phyloP scores from a whole-genome alignment of 139 green algal genomes.

The Mesostigma viride region DNA sequence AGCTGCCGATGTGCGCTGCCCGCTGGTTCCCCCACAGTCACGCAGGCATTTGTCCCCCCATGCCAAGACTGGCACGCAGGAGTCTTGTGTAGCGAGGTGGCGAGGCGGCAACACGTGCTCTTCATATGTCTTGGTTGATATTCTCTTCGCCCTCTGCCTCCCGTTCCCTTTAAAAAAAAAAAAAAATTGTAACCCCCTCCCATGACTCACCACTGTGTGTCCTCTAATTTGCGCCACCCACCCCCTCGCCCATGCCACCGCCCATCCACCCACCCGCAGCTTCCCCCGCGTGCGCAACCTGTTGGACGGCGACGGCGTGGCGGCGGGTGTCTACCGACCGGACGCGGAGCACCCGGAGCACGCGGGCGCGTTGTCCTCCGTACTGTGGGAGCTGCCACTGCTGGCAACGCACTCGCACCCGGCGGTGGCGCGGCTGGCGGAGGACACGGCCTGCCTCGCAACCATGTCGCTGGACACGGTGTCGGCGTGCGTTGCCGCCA shows the following conservation, averaged over 20 bases:
- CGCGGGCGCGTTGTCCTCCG: slow-evolving; percentile 15
- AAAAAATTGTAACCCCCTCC: no score
- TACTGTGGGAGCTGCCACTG: slow-evolving; percentile 34
- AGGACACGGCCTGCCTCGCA: neutral
- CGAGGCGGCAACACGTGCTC: no score
- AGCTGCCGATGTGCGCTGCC: no score
- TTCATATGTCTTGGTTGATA: no score
- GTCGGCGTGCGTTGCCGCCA: slow-evolving; percentile 8
- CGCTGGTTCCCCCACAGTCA: no score
- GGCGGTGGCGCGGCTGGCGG: slow-evolving; percentile 3
- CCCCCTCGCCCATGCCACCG: neutral
- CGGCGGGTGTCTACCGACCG: slow-evolving; percentile 14
- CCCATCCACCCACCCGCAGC: neutral
- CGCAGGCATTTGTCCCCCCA: no score
- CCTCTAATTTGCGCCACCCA: no score
- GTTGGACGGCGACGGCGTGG: neutral
- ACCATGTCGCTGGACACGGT: neutral
- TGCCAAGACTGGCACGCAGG: no score
- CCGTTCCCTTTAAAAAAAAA: neutral
- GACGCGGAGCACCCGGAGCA: slow-evolving; percentile 21
- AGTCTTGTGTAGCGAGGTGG: no score
- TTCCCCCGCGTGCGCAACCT: neutral
- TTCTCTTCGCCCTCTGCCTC: neutral
- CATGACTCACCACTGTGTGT: no score
- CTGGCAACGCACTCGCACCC: slow-evolving; percentile 29